Evolutionary conservation across 2,329 filamentous ascomycete genomes (phyloP), one percentile per base, ranked within the genome.

Genomic region (Aureobasidium sp.): DNA sequence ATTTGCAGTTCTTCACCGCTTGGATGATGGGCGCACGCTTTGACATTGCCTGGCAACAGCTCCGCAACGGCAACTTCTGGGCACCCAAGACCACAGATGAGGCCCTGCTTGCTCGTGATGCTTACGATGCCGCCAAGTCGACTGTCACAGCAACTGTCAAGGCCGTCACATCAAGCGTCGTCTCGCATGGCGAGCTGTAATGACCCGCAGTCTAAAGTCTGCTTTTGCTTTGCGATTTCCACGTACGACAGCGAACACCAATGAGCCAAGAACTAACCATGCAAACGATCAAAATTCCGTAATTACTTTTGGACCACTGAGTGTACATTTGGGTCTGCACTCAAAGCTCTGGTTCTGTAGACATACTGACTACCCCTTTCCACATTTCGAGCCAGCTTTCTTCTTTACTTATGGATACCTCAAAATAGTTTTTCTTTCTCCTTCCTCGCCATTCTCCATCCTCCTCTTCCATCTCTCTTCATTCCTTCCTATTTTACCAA

Each of bases 21-120:
- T 96, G 86, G 83, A 77, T 88, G 56, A 81, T 92, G 66, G 92
- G 93, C 62, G 91, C 91, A 34, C 84, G 88, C 62, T 94, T 96
- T 74, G 90, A 96, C 73, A 78, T 88, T 64, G 83, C 87, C 9
- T 80, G 83, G 67, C 70, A 79, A 51, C 79, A 87, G 68, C 68
- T 89, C 66, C 80, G 67, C 62, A 73, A 76, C 15, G 80, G 79
- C 64, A 81, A 77, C 64, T 76, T 80, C 63, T 73, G 68, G 63
- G 77, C 73, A 10, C 75, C 75, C 56, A 68, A 62, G 47, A 62
- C 56, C 59, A 61, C 44, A 65, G 67, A 60, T 46, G 67, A 55
- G 51, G 67, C 59, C 46, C 64, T 62, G 1, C 17, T 27, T 34
- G 50, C 42, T 32, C 39, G 47, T 37, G 39, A 53, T 34, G 47